A percentile compares a stretch with the other conserved stretches of the same genome.
Evolutionary conservation across 768 basidiomycete species (phyloP).

Genomic region (Calocybe gangraenosa): DNA sequence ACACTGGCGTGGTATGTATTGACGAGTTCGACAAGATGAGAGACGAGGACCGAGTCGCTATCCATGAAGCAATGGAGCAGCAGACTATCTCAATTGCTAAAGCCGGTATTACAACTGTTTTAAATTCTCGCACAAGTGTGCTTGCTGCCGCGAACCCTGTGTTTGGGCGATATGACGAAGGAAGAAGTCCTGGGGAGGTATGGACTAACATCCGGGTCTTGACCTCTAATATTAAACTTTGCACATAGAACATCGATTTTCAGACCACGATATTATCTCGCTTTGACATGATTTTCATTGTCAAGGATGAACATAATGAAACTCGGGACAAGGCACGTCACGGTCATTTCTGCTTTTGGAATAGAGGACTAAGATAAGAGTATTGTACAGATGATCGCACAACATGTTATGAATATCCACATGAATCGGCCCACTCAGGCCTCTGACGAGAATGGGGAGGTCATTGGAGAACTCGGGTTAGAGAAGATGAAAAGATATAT

Average conservation of each 20-base stretch:
- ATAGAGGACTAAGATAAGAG: neutral
- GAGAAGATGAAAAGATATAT: constrained; percentile 99
- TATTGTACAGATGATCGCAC: constrained; percentile 75
- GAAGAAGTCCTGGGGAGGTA: constrained; percentile 91
- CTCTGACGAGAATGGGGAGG: constrained; percentile 58
- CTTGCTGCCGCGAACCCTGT: constrained; percentile 98
- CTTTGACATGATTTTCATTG: constrained; percentile 99
- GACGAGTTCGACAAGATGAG: constrained; percentile 99
- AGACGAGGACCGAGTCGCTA: constrained; percentile 97
- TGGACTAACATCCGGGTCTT: neutral
- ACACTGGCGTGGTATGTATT: constrained; percentile 97
- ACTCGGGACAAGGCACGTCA: constrained; percentile 72
- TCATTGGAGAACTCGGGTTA: constrained; percentile 85
- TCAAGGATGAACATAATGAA: constrained; percentile 98
- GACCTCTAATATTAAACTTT: constrained; percentile 4
- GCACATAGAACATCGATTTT: constrained; percentile 83
- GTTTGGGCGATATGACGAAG: constrained; percentile 96
- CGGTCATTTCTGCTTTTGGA: neutral
- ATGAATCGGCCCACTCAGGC: constrained; percentile 84
- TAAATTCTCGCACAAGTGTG: constrained; percentile 94
- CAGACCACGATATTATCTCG: constrained; percentile 97
- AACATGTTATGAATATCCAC: constrained; percentile 98
- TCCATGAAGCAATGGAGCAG: constrained; percentile 99
- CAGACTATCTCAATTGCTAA: constrained; percentile 99
- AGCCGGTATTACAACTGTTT: constrained; percentile 95